Conservation (phyloP, 805 yeast species). For the Ogataea allantospora region DNA sequence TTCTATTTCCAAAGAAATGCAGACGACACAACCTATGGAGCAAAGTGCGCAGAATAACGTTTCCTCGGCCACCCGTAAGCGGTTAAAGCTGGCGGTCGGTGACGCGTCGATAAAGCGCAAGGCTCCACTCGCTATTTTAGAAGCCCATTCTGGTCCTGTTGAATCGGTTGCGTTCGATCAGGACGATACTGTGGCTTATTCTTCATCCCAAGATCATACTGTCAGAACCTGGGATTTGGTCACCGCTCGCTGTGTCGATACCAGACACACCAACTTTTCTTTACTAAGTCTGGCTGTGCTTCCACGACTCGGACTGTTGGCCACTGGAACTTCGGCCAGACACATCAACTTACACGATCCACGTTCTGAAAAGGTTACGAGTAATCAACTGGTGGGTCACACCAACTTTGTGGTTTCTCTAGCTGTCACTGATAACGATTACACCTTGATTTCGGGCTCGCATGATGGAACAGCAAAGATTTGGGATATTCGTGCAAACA, state of each 20-base stretch:
- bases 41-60: conserved; percentile 42
- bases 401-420: conserved; percentile 84
- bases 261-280: conserved; percentile 83
- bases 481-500: conserved; percentile 91
- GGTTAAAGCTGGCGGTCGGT: conserved; percentile 77
- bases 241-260: conserved; percentile 80
- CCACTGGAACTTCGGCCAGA: conserved; percentile 97
- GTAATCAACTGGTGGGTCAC: conserved; percentile 80
- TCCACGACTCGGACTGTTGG: conserved; percentile 66
- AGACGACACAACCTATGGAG: conserved; percentile 48
- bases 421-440: conserved; percentile 72
- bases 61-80: conserved; percentile 82
- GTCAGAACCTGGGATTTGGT: conserved; percentile 95
- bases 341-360: conserved; percentile 95
- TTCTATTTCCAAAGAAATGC: conserved; percentile 78
- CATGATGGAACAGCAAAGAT: conserved; percentile 94
- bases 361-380: conserved; percentile 65
- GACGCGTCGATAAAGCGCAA: conserved; percentile 77
- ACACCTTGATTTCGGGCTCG: conserved; percentile 86
- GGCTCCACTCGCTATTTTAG: conserved; percentile 75
- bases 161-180: conserved; percentile 77
- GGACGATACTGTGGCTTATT: conserved; percentile 83
- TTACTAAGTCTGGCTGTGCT: conserved; percentile 72
- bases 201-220: conserved; percentile 94
- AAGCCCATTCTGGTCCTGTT: conserved; percentile 84